Base-by-base conservation (phyloP, 805 yeast genomes). In the Blastobotrys muscicola region DNA sequence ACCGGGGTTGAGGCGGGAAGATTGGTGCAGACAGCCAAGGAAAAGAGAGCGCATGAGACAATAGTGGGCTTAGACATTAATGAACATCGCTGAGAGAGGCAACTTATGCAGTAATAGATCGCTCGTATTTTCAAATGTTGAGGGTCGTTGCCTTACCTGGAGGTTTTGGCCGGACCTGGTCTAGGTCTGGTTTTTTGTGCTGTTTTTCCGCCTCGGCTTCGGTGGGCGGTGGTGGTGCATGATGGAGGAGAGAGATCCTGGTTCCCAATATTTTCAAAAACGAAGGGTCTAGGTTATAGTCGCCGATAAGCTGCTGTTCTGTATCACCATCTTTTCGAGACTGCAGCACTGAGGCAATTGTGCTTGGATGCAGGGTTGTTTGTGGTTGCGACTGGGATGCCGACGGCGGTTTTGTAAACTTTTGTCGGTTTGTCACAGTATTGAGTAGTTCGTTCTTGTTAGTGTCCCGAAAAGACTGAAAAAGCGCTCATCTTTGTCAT, bases 261-360 rank as follows among this genome's bases (percentile, higher is more conserved):
- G 16, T 8, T 35, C 44, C 35, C 8, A 57, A 41, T 29, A 45
- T 45, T 4, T 41, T 42, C 2, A 57, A 31, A 4, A 56, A 40
- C n/a, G 36, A 29, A 5, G 51, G 42, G 29, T 49, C 50, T 14
- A 56, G 30, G 16, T 50, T 45, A 41, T 41, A 57, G 1, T 50
- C 47, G 12, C 40, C 33, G 8, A 13, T 33, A 11, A 57, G 41
- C 3, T 45, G 36, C 8, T 48, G 53, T 8, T 26, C 36, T 4
- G 54, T 29, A 20, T 53, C 59, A 29, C 57, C 58, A 8, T 48
- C 54, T 15, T 44, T 42, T 8, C 51, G 42, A 12, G 50, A 44
- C 11, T 38, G 43, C 6, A 57, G 45, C 15, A 57, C 43, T 1
- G 58, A 49, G 9, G 51, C 42, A 29, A 57, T 50, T 5, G 61